Percentiles rank a stretch among this genome's conserved stretches.
phyloP scores from a whole-genome alignment of 2,329 filamentous ascomycete species.

The Cryphonectria nitschkei region DNA sequence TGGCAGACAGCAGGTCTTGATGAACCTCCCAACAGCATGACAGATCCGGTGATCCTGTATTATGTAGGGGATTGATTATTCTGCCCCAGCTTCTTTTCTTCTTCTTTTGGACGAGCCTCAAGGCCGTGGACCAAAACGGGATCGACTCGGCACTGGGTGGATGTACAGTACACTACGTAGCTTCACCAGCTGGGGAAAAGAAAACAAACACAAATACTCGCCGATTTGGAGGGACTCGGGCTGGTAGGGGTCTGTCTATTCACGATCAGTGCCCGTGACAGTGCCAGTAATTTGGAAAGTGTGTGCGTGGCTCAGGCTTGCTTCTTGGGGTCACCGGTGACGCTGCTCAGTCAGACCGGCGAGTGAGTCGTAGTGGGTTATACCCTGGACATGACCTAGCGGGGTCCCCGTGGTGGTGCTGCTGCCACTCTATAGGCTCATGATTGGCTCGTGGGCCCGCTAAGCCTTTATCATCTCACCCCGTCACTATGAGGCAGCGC shows the following conservation, averaged over 20 bases:
- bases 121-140: neutral
- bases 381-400: neutral
- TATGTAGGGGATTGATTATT: neutral
- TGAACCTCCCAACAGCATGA: neutral
- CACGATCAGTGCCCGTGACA: neutral
- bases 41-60: neutral
- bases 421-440: neutral
- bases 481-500: constrained; percentile 12
- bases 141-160: neutral
- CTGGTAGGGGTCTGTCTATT: neutral
- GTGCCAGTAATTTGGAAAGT: neutral
- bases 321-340: neutral
- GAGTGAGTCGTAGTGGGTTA: constrained; percentile 10
- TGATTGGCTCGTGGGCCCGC: constrained; percentile 20
- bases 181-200: neutral
- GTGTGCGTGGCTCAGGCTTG: neutral
- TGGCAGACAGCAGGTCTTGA: neutral
- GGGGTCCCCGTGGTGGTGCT: neutral
- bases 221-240: neutral
- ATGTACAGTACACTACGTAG: constrained; percentile 2
- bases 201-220: neutral
- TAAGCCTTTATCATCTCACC: constrained; percentile 3
- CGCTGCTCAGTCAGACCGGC: constrained; percentile 7
- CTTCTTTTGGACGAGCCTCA: neutral
- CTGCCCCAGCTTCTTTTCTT: neutral